These are phyloP conservation scores for Physcia stellaris DNA, from an alignment of 495 filamentous ascomycete species.

Conservation along the genomic window DNA sequence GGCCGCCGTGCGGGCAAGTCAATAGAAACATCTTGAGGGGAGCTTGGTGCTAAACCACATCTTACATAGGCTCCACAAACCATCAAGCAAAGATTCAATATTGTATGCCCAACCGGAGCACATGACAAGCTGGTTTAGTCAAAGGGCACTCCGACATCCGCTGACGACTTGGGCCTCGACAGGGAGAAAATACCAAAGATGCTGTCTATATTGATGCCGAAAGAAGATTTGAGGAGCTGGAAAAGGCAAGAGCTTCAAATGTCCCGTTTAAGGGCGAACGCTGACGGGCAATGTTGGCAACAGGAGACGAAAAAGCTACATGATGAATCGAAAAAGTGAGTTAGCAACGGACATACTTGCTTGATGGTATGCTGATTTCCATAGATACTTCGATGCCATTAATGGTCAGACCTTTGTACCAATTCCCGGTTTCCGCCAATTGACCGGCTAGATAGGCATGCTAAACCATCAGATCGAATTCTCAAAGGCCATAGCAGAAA, in stretches of 20 bases:
- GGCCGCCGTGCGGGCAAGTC: conserved; percentile 64
- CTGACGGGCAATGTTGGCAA: conserved; percentile 6
- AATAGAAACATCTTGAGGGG: neutral
- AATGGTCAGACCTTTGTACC: conserved; percentile 42
- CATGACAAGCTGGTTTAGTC: neutral
- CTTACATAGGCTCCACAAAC: conserved; percentile 65
- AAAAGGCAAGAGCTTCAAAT: conserved; percentile 30
- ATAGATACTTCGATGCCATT: conserved; percentile 79
- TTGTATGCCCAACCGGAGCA: conserved; percentile 30
- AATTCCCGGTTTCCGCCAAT: conserved; percentile 11
- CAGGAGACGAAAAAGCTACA: conserved; percentile 89
- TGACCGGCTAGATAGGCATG: conserved; percentile 49
- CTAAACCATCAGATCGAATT: conserved; percentile 96
- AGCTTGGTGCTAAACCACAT: neutral
- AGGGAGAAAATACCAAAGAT: conserved; percentile 86
- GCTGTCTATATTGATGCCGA: conserved; percentile 90
- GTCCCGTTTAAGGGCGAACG: neutral
- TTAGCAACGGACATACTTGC: neutral
- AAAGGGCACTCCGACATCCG: neutral
- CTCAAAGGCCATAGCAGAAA: conserved; percentile 83
- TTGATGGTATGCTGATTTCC: conserved; percentile 3
- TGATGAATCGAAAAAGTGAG: conserved; percentile 78
- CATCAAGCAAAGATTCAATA: conserved; percentile 81
- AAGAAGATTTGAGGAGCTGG: conserved; percentile 83
- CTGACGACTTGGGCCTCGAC: neutral